Conservation (phyloP, 495 filamentous ascomycete genomes). For the Daldinia bambusicola region DNA sequence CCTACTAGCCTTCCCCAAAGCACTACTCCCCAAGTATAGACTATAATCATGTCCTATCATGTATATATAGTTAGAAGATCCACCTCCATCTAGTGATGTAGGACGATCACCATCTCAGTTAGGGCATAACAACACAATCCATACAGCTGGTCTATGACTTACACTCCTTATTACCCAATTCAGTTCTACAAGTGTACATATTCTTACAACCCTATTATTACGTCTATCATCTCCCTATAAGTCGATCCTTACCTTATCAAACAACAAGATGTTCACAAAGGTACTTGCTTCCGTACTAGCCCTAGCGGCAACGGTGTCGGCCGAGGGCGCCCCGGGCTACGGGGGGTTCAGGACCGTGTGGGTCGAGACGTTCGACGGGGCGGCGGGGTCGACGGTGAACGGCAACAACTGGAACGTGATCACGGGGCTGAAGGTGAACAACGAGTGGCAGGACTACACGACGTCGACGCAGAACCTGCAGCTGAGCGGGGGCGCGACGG, state of each 20-base stretch:
- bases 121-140: conserved; percentile 32
- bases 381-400: conserved; percentile 46
- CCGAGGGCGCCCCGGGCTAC: conserved; percentile 49
- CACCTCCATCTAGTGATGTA: conserved; percentile 19
- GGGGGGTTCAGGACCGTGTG: conserved; percentile 50
- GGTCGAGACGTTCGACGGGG: conserved; percentile 54
- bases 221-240: conserved; percentile 21
- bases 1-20: neutral
- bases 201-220: conserved; percentile 14
- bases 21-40: neutral
- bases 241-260: conserved; percentile 58
- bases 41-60: neutral
- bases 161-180: conserved; percentile 39
- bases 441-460: conserved; percentile 58
- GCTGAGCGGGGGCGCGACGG: conserved; percentile 54
- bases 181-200: conserved; percentile 45
- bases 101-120: conserved; percentile 37
- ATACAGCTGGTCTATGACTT: conserved; percentile 41
- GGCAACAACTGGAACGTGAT: conserved; percentile 56
- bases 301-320: conserved; percentile 40
- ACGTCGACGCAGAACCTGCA: conserved; percentile 52
- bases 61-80: conserved; percentile 32
- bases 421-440: conserved; percentile 53
- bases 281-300: conserved; percentile 39
- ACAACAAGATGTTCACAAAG: conserved; percentile 65